A percentile compares a stretch with the other conserved stretches of the same genome.
phyloP scores from a whole-genome alignment of 2,329 filamentous ascomycete species.

The Fusarium lateritium region DNA sequence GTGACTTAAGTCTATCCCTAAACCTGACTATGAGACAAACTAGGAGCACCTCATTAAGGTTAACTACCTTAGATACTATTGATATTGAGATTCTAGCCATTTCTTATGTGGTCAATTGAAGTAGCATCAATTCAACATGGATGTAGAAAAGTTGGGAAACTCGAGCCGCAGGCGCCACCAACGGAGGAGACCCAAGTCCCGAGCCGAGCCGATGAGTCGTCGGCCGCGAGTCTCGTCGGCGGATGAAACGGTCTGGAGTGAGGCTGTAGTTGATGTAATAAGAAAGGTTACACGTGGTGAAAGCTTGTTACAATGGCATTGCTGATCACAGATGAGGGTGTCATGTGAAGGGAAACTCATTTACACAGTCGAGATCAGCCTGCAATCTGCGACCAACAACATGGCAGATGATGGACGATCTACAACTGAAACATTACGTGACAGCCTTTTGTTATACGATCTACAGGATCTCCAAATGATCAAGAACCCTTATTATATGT shows the following conservation, averaged over 20 bases:
- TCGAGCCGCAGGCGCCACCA: neutral
- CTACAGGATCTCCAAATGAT: conserved; percentile 15
- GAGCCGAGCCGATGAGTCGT: conserved; percentile 39
- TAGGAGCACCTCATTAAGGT: neutral
- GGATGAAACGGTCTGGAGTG: conserved; percentile 9
- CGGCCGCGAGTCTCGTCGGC: neutral
- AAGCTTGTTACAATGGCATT: conserved; percentile 2
- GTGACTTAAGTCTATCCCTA: neutral
- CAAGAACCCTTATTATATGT: neutral
- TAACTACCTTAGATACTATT: neutral
- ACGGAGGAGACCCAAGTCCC: neutral
- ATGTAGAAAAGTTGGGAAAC: too few relatives aligned
- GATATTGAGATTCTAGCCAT: neutral
- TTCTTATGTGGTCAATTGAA: neutral
- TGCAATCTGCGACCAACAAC: neutral
- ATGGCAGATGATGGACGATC: conserved; percentile 5
- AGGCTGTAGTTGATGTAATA: neutral
- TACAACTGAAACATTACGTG: conserved; percentile 1
- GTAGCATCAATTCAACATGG: neutral
- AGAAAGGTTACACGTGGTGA: conserved; percentile 13
- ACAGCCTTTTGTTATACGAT: conserved; percentile 2
- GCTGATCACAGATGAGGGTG: neutral
- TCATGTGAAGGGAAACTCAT: neutral
- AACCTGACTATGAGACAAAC: neutral
- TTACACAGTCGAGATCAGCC: neutral